Evolutionary conservation across 208 protist genomes (phyloP).

Genomic region (Leptomonas pyrrhocoris): DNA sequence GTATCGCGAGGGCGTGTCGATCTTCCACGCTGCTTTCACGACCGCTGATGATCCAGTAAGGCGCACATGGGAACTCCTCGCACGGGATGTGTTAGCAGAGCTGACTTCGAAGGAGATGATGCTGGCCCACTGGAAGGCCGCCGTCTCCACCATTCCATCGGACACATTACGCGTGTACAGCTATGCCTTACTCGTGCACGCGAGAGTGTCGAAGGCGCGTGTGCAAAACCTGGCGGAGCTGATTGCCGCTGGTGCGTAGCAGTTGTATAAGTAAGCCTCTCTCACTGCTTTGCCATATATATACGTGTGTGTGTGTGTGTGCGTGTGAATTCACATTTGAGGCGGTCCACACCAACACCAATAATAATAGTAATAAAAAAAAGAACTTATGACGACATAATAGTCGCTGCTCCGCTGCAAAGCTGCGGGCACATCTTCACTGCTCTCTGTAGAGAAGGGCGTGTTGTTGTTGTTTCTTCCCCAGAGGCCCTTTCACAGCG

Average conservation of each 20-base stretch:
- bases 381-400: too few relatives aligned
- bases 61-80: conserved; percentile 28
- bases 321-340: too few relatives aligned
- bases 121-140: conserved; percentile 49
- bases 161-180: conserved; percentile 72
- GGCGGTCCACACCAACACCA: too few relatives aligned
- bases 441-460: too few relatives aligned
- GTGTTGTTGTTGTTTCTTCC: too few relatives aligned
- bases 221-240: conserved; percentile 32
- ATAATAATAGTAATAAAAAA: too few relatives aligned
- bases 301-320: too few relatives aligned
- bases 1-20: conserved; percentile 37
- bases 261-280: too few relatives aligned
- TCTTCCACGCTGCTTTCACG: background rate
- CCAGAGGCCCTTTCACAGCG: too few relatives aligned
- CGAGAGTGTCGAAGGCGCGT: conserved; percentile 28
- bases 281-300: too few relatives aligned
- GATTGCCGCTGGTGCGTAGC: background rate
- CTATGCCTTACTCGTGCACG: conserved; percentile 47
- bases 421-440: too few relatives aligned
- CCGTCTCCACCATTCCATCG: conserved; percentile 26
- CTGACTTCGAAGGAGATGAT: conserved; percentile 52
- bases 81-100: conserved; percentile 44
- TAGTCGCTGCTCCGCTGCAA: too few relatives aligned
- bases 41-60: background rate